Evolutionary conservation across 352 stramenopile genomes (phyloP).

Genomic region (Pythium oligandrum): DNA sequence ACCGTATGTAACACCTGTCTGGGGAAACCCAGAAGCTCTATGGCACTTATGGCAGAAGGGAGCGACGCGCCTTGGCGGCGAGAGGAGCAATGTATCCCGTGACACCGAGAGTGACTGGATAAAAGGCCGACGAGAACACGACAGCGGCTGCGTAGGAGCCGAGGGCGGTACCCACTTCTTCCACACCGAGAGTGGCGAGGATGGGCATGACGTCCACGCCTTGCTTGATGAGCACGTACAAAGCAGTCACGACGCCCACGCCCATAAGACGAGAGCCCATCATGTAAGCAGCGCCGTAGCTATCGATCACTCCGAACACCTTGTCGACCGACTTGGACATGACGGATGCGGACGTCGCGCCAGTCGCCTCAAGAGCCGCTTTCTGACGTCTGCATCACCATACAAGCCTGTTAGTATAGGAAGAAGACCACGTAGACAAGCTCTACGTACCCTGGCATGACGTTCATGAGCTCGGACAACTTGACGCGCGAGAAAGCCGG

Average conservation of each 20-base stretch:
- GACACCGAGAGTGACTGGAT: slow-evolving; percentile 73
- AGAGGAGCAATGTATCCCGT: slow-evolving; percentile 70
- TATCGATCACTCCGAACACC: slow-evolving; percentile 73
- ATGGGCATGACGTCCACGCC: slow-evolving; percentile 80
- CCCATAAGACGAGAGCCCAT: slow-evolving; percentile 81
- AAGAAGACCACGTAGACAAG: background rate
- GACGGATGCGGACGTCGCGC: slow-evolving; percentile 21
- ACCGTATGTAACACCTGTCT: no score
- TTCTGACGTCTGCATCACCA: no score
- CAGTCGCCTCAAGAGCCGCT: background rate
- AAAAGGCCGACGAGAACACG: slow-evolving; percentile 73
- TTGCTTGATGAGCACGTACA: slow-evolving; percentile 79
- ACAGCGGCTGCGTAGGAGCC: slow-evolving; percentile 76
- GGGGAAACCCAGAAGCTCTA: no score
- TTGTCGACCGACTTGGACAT: slow-evolving; percentile 64
- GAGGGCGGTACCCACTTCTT: slow-evolving; percentile 61
- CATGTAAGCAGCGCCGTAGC: slow-evolving; percentile 86
- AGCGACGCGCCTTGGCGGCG: slow-evolving; percentile 54
- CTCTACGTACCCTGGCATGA: slow-evolving; percentile 44
- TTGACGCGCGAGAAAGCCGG: slow-evolving; percentile 66
- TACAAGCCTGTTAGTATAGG: no score
- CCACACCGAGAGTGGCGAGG: slow-evolving; percentile 62
- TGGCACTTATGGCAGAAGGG: slow-evolving; percentile 31
- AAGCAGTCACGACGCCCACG: slow-evolving; percentile 59
- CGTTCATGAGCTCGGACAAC: slow-evolving; percentile 57